A percentile compares a stretch with the other conserved stretches of the same genome.
These are phyloP conservation scores for Cucurbita ficifolia DNA, from an alignment of 306 rosid genomes.

Conservation along the genomic window DNA sequence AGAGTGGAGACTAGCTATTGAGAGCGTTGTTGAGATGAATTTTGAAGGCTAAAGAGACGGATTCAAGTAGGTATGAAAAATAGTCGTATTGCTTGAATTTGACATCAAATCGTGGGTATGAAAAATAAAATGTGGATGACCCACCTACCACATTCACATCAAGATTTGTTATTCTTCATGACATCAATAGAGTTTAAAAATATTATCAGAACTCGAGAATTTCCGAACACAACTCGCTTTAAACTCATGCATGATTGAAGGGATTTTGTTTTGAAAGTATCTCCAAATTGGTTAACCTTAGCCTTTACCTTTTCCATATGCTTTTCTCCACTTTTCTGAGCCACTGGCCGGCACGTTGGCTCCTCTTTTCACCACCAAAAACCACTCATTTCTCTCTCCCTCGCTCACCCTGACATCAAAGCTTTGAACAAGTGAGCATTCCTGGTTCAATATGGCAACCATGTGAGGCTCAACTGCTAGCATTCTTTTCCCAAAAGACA, in stretches of 20 bases:
- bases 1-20: too few relatives aligned
- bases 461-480: not conserved
- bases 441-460: not conserved
- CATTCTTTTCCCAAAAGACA: not conserved
- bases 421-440: not conserved
- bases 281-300: slow-evolving; percentile 29
- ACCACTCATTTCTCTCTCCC: not conserved
- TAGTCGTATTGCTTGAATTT: too few relatives aligned
- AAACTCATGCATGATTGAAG: slow-evolving; percentile 60
- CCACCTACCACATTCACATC: too few relatives aligned
- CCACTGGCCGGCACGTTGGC: slow-evolving; percentile 34
- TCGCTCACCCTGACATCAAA: not conserved
- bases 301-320: slow-evolving; percentile 34
- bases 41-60: too few relatives aligned
- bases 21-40: too few relatives aligned
- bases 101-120: too few relatives aligned
- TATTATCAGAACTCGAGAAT: not conserved
- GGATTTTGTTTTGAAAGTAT: slow-evolving; percentile 37
- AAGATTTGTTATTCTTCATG: too few relatives aligned
- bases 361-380: slow-evolving; percentile 16
- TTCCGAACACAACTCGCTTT: not conserved
- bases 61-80: too few relatives aligned
- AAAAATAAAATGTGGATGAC: too few relatives aligned
- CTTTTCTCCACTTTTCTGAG: slow-evolving; percentile 27
- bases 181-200: not conserved